Evolutionary conservation across 352 stramenopile species (phyloP), one percentile per base, ranked within the genome.

Genomic region (Phytophthora lateralis): DNA sequence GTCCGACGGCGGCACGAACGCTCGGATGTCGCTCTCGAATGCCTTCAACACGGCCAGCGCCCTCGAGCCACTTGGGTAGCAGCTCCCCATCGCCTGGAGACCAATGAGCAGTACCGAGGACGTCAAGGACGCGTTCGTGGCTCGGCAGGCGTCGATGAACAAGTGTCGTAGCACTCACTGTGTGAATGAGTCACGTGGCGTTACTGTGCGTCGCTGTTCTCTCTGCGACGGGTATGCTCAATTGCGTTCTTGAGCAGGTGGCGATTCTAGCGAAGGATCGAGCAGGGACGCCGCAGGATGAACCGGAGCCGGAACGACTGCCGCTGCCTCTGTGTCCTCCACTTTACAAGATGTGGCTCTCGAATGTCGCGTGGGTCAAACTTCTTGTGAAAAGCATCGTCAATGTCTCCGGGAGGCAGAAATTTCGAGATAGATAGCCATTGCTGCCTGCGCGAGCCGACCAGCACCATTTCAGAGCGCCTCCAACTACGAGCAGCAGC

Each of bases 161-260:
- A 24, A 24, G 21, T 24, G 21, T 24, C 21, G 21, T 24, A 24
- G 21, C 21, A 3, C 3, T 3, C 26, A 30, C 26, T 6, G 26
- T 4, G 26, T 30, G 26, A 30, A 30, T 30, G 26, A 8, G 21
- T 24, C 26, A 29, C 27, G 27, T 11, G 27, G 27, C 27, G 4
- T 32, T 32, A 0, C 27, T 10, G 7, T 32, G 27, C 27, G 27
- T 11, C 27, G 27, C 11, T 32, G 27, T n/a, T n/a, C n/a, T 44
- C 2, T 81, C 76, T 0, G 73, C 71, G 5, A 48, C 63, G 17
- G 74, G 75, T 41, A 52, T 80, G 5, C 60, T 82, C 12, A 71
- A 81, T 39, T 44, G 60, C 7, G 26, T 86, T 8, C 56, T 86
- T 4, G 48, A 78, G 12, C 32, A 48, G 6, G 15, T 54, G 5